Evolutionary conservation across 2,329 filamentous ascomycete genomes (phyloP).

Genomic region (Pseudocercospora vitis): DNA sequence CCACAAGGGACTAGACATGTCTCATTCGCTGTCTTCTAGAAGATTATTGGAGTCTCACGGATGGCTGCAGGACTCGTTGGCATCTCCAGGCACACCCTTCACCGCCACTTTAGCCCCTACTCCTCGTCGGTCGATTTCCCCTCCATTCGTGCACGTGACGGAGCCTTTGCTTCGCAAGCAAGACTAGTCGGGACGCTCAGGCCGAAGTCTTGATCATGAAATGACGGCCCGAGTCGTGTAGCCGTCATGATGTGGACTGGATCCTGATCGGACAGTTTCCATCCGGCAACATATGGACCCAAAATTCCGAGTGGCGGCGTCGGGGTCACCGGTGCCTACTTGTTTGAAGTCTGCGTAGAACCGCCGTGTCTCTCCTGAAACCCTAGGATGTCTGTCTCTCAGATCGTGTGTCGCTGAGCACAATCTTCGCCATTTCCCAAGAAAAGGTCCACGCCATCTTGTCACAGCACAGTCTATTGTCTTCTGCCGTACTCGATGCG

Average conservation of each 20-base stretch:
- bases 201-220: conserved; percentile 11
- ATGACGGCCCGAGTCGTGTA: conserved; percentile 6
- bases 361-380: not conserved
- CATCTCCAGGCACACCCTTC: conserved; percentile 30
- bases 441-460: not conserved
- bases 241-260: conserved; percentile 15
- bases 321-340: too few species aligned
- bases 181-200: conserved; percentile 19
- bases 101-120: conserved; percentile 34
- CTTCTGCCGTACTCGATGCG: conserved; percentile 10
- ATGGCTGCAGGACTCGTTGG: conserved; percentile 33
- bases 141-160: conserved; percentile 14
- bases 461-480: conserved; percentile 3
- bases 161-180: conserved; percentile 11
- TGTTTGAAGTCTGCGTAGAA: not conserved
- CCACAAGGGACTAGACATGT: conserved; percentile 26
- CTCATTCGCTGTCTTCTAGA: conserved; percentile 35
- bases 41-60: conserved; percentile 29
- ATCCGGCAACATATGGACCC: too few species aligned
- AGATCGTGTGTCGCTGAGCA: conserved; percentile 8
- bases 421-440: not conserved
- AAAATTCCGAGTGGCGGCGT: not conserved
- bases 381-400: not conserved
- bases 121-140: conserved; percentile 11
- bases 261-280: not conserved